Conservation (phyloP, 345 rosid species). For the Sapria himalayana region DNA sequence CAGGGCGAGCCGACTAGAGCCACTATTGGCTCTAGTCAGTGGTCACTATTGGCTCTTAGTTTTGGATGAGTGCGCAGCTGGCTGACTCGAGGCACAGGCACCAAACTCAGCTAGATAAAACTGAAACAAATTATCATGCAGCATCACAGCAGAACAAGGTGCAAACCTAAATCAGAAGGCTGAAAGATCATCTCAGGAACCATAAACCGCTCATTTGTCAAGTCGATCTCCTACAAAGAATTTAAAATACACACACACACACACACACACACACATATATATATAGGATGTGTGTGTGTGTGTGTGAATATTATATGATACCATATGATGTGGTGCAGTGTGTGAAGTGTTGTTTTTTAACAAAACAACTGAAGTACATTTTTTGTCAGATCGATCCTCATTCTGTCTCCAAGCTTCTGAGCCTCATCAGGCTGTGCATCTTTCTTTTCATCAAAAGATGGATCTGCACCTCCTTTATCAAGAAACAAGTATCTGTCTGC, state of each 20-base stretch:
- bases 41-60: too few relatives aligned
- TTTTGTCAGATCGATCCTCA: constrained; percentile 39
- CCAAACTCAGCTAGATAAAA: too few relatives aligned
- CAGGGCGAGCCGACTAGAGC: too few relatives aligned
- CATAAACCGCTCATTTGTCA: constrained; percentile 81
- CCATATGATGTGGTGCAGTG: too few relatives aligned
- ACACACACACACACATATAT: too few relatives aligned
- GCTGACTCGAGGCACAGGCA: too few relatives aligned
- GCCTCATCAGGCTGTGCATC: constrained; percentile 11
- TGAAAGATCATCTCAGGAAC: constrained; percentile 92
- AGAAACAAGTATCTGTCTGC: constrained; percentile 25
- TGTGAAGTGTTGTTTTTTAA: background rate
- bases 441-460: constrained; percentile 10
- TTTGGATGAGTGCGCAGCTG: too few relatives aligned
- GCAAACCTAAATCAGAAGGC: constrained; percentile 78
- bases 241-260: constrained; percentile 4
- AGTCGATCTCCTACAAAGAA: constrained; percentile 62
- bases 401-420: constrained; percentile 25
- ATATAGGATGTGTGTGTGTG: too few relatives aligned
- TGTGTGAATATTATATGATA: too few relatives aligned
- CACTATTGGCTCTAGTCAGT: too few relatives aligned
- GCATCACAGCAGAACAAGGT: background rate
- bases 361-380: constrained; percentile 21
- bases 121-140: too few relatives aligned
- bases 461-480: constrained; percentile 8